Percentiles rank a stretch among this genome's conserved stretches.
Conservation (phyloP, 306 rosid genomes). For the Purshia tridentata region DNA sequence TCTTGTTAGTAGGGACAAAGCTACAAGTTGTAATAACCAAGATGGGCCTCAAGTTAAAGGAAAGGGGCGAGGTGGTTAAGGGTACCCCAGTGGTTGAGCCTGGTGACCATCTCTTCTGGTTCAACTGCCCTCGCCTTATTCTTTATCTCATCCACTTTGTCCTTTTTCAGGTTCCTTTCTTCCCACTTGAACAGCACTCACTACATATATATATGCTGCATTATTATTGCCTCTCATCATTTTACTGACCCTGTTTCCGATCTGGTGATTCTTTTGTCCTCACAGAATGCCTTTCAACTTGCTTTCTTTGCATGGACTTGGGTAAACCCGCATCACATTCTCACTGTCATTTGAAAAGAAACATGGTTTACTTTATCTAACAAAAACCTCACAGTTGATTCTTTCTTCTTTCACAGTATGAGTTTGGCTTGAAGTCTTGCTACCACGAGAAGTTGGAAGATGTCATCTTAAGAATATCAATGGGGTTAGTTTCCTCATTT, state of each 20-base stretch:
- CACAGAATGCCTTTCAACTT: constrained; percentile 84
- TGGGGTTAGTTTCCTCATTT: constrained; percentile 54
- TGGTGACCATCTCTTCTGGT: constrained; percentile 36
- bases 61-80: constrained; percentile 34
- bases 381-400: background rate
- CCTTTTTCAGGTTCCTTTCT: constrained; percentile 32
- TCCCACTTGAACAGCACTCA: background rate
- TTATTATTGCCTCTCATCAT: background rate
- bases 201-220: background rate
- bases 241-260: background rate
- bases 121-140: constrained; percentile 27
- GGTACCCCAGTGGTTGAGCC: constrained; percentile 35
- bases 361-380: background rate
- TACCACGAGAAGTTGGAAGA: constrained; percentile 55
- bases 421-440: constrained; percentile 63
- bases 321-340: constrained; percentile 30
- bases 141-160: constrained; percentile 31
- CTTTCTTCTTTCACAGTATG: constrained; percentile 38
- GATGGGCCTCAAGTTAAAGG: constrained; percentile 34
- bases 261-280: background rate
- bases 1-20: constrained; percentile 36
- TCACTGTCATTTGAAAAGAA: background rate
- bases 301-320: constrained; percentile 78
- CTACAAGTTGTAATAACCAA: constrained; percentile 35
- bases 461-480: constrained; percentile 50